Evolutionary conservation across 2,329 filamentous ascomycete genomes (phyloP).

Genomic region (Cadophora luteo-olivacea): DNA sequence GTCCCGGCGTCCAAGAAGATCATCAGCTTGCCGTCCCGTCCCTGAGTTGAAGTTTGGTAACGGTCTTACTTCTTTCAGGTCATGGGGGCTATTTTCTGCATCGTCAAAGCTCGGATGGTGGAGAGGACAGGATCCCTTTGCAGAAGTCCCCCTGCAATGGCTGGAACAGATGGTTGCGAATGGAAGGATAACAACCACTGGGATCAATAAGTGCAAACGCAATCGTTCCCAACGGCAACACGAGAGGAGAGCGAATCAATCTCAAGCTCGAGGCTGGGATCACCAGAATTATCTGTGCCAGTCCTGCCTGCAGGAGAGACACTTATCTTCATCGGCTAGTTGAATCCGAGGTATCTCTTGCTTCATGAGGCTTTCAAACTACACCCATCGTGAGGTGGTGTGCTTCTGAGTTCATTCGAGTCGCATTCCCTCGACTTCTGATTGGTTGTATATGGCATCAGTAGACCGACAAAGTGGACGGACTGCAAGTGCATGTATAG

Average conservation of each 20-base stretch:
- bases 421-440: background rate
- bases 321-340: background rate
- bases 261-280: background rate
- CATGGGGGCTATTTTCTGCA: slow-evolving; percentile 5
- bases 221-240: background rate
- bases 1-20: slow-evolving; percentile 4
- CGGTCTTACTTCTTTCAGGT: slow-evolving; percentile 8
- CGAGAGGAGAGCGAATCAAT: background rate
- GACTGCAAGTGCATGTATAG: background rate
- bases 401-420: background rate
- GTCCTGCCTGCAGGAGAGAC: background rate
- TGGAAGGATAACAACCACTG: background rate
- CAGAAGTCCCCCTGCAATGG: background rate
- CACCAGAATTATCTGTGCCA: background rate
- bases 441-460: background rate
- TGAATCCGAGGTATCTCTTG: background rate
- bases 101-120: background rate
- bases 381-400: background rate
- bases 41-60: background rate
- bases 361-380: background rate
- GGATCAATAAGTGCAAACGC: background rate
- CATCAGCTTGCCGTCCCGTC: slow-evolving; percentile 15
- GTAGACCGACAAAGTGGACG: background rate
- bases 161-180: background rate
- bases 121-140: background rate